Evolutionary conservation across 441 rosid species (phyloP).

Genomic region (Erodium texanum): DNA sequence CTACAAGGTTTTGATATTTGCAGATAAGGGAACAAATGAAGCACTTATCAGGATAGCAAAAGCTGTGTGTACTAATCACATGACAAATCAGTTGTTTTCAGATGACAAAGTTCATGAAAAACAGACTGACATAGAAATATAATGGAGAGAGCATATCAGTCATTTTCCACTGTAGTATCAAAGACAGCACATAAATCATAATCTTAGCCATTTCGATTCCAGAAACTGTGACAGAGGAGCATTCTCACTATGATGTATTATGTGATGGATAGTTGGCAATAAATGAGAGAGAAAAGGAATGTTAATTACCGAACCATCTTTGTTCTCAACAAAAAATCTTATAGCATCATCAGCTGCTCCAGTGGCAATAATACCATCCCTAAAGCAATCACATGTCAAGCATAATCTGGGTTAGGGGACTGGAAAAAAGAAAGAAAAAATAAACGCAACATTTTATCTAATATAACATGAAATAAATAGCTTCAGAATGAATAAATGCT

Average conservation of each 20-base stretch:
- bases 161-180: not conserved
- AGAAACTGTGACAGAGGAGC: not conserved
- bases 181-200: not conserved
- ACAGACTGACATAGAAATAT: not conserved
- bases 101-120: not conserved
- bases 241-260: not conserved
- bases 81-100: not conserved
- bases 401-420: not conserved
- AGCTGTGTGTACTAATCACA: too few species aligned
- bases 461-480: too few species aligned
- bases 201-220: not conserved
- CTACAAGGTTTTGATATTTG: not conserved
- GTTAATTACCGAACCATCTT: slow-evolving; percentile 41
- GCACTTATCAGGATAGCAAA: too few species aligned
- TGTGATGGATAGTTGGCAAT: not conserved
- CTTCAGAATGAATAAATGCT: too few species aligned
- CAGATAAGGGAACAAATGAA: not conserved
- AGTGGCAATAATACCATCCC: slow-evolving; percentile 81
- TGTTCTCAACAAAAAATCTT: slow-evolving; percentile 52
- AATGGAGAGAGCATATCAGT: not conserved
- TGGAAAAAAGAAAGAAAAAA: not conserved
- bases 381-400: slow-evolving; percentile 24
- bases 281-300: slow-evolving; percentile 8
- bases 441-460: not conserved
- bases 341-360: slow-evolving; percentile 96